Percentiles rank a stretch among this genome's conserved stretches.
Conservation (phyloP, 495 filamentous ascomycete genomes). For the Aspergillus biplanus region DNA sequence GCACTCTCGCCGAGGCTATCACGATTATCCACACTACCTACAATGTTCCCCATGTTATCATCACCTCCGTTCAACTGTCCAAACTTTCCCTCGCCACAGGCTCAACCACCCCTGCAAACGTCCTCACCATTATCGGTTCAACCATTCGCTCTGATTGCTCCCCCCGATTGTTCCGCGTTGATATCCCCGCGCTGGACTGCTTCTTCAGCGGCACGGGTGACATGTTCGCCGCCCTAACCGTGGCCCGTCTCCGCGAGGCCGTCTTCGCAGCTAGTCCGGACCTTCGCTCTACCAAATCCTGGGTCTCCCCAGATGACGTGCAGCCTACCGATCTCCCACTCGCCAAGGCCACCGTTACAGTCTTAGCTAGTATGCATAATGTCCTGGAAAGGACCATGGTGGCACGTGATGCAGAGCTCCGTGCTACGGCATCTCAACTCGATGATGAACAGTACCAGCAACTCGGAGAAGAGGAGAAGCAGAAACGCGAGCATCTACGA, state of each 20-base stretch:
- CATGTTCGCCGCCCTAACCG: constrained; percentile 93
- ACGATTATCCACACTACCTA: constrained; percentile 75
- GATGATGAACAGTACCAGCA: constrained; percentile 25
- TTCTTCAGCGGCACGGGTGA: constrained; percentile 97
- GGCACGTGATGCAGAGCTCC: constrained; percentile 61
- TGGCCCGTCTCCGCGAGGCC: constrained; percentile 88
- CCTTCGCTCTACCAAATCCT: constrained; percentile 57
- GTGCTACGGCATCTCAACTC: constrained; percentile 8
- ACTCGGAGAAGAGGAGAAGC: constrained; percentile 50
- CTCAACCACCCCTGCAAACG: constrained; percentile 46
- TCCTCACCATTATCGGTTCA: constrained; percentile 78
- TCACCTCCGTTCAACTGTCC: constrained; percentile 76
- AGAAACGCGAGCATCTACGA: constrained; percentile 67
- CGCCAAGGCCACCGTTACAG: constrained; percentile 80
- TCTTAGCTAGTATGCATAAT: constrained; percentile 90
- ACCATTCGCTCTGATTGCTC: constrained; percentile 62
- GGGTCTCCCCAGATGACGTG: constrained; percentile 71
- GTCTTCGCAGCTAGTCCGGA: constrained; percentile 46
- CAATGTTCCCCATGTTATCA: constrained; percentile 84
- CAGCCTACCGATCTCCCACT: constrained; percentile 73
- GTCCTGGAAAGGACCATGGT: constrained; percentile 78
- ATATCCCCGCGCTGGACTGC: constrained; percentile 83
- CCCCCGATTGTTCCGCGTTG: constrained; percentile 79
- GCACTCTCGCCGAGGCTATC: constrained; percentile 72
- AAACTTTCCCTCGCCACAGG: constrained; percentile 39